Percentiles rank a stretch among this genome's conserved stretches.
phyloP scores from a whole-genome alignment of 768 basidiomycete species.

The Suillus subluteus region DNA sequence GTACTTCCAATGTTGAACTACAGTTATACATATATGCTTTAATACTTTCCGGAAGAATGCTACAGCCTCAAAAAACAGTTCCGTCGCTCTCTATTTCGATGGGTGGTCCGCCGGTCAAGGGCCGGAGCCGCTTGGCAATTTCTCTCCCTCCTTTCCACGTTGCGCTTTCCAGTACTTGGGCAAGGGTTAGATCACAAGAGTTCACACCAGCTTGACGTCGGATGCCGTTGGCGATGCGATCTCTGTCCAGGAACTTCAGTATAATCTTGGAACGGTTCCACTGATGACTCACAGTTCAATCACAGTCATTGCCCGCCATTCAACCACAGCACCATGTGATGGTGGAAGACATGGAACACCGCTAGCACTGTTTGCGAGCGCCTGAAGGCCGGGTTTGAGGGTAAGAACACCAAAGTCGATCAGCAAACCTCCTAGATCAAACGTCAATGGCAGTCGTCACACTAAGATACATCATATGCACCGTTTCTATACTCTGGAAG shows the following conservation, averaged over 20 bases:
- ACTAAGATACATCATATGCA: slow-evolving; percentile 27
- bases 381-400: slow-evolving; percentile 61
- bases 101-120: slow-evolving; percentile 77
- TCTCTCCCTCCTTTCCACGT: slow-evolving; percentile 98
- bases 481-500: slow-evolving; percentile 96
- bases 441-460: background rate
- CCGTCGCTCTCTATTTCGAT: slow-evolving; percentile 88
- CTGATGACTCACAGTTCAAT: slow-evolving; percentile 72
- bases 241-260: slow-evolving; percentile 48
- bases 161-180: slow-evolving; percentile 91
- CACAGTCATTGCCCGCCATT: slow-evolving; percentile 97
- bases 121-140: slow-evolving; percentile 80
- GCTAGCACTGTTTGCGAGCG: slow-evolving; percentile 32
- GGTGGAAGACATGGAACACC: slow-evolving; percentile 68
- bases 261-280: slow-evolving; percentile 9
- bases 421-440: slow-evolving; percentile 74
- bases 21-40: slow-evolving; percentile 2
- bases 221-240: slow-evolving; percentile 76
- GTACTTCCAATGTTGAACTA: background rate
- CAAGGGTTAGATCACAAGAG: slow-evolving; percentile 62
- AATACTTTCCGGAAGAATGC: background rate
- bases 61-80: slow-evolving; percentile 62
- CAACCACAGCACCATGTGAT: slow-evolving; percentile 89
- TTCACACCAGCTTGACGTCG: slow-evolving; percentile 58
- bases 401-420: slow-evolving; percentile 81